These are phyloP conservation scores for Prunus dulcis DNA, from an alignment of 306 rosid genomes.

Conservation along the genomic window DNA sequence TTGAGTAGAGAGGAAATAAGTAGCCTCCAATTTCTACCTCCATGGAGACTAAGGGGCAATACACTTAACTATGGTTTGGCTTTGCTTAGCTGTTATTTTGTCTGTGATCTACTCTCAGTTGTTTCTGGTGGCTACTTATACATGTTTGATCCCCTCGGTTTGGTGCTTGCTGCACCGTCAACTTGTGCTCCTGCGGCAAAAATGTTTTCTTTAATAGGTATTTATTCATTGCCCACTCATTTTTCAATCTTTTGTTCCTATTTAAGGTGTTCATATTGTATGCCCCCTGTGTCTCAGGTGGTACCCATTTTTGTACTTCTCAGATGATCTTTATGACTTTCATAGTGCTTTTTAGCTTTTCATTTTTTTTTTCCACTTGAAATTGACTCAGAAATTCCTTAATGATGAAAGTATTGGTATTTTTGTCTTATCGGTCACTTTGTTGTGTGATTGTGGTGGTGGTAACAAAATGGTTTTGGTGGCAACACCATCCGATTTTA, in stretches of 20 bases:
- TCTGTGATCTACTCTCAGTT: slow-evolving; percentile 78
- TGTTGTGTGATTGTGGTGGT: not conserved
- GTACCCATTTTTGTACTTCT: not conserved
- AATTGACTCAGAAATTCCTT: not conserved
- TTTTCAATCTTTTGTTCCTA: not conserved
- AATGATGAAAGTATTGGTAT: not conserved
- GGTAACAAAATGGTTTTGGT: not conserved
- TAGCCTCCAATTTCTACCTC: slow-evolving; percentile 90
- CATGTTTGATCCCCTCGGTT: slow-evolving; percentile 89
- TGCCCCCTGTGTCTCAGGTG: not conserved
- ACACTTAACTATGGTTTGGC: slow-evolving; percentile 90
- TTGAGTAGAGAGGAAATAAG: slow-evolving; percentile 89
- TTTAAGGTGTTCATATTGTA: too few species aligned
- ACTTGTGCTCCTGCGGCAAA: slow-evolving; percentile 69
- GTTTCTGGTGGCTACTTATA: slow-evolving; percentile 85
- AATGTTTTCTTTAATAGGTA: slow-evolving; percentile 85
- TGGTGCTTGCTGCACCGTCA: slow-evolving; percentile 68
- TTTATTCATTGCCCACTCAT: slow-evolving; percentile 5
- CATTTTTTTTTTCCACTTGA: not conserved
- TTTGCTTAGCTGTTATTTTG: slow-evolving; percentile 72
- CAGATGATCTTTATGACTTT: not conserved
- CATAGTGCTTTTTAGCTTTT: not conserved
- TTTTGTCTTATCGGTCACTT: not conserved
- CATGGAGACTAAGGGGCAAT: slow-evolving; percentile 85
- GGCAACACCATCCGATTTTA: not conserved